Evolutionary conservation across 2,329 filamentous ascomycete species (phyloP).

Genomic region (Xylaria sp.): DNA sequence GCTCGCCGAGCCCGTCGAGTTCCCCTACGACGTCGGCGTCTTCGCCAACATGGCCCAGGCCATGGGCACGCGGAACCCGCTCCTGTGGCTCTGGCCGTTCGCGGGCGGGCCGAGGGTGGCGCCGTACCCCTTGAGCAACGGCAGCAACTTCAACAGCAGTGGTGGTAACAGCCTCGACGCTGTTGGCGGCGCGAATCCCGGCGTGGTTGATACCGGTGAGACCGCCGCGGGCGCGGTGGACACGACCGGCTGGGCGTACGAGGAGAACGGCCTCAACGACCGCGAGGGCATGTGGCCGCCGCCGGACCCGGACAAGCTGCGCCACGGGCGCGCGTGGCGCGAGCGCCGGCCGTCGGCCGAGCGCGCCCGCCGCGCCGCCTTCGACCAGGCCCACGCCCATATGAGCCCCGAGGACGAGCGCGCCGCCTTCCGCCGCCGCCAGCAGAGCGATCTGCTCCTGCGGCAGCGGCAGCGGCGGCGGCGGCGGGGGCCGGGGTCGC

Average conservation of each 20-base stretch:
- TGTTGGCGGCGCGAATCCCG: too few species aligned
- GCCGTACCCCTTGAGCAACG: conserved; percentile 25
- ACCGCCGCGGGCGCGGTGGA: too few species aligned
- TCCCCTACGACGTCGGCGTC: conserved; percentile 80
- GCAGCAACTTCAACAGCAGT: conserved; percentile 11
- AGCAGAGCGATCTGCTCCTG: conserved; percentile 50
- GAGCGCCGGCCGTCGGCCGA: conserved; percentile 39
- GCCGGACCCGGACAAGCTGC: conserved; percentile 62
- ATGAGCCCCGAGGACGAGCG: conserved; percentile 48
- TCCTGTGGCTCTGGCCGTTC: conserved; percentile 73
- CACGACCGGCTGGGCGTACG: conserved; percentile 65
- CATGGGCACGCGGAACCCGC: conserved; percentile 69
- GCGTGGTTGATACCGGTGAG: too few species aligned
- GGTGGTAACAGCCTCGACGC: conserved; percentile 26
- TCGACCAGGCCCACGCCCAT: conserved; percentile 5
- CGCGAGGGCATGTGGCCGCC: conserved; percentile 64
- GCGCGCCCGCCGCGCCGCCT: conserved; percentile 28
- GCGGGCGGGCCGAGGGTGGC: conserved; percentile 52
- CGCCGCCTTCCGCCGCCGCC: conserved; percentile 53
- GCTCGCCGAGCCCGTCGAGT: conserved; percentile 68
- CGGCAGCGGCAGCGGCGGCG: conserved; percentile 30
- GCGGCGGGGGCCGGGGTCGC: too few species aligned
- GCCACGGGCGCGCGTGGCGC: conserved; percentile 42
- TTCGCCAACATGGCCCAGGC: conserved; percentile 73
- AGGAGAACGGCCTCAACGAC: conserved; percentile 78